Evolutionary conservation across 495 filamentous ascomycete species (phyloP), one percentile per base, ranked within the genome.

Genomic region (Letharia lupina): DNA sequence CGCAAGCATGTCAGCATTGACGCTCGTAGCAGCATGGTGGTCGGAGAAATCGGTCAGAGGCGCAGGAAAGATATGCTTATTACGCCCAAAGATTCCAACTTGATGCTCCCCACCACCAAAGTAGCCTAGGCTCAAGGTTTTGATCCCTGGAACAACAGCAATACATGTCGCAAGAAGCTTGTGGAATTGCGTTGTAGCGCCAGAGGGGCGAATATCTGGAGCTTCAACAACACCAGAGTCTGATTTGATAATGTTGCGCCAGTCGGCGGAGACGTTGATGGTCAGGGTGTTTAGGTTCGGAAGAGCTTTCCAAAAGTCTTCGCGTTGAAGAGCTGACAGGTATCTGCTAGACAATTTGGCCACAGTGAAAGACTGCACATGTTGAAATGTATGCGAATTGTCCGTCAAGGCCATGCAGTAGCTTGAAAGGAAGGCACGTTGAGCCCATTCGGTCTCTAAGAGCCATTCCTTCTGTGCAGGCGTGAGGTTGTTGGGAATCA

Each of bases 391-490:
- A 2, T 39, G 28, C 10, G 73, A 68, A 41, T 83, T 83, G 62
- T 84, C 82, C 7, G 81, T 75, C 28, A 84, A 69, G 6, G 83
- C 75, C 33, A 85, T 74, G 64, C 80, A 75, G 68, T 84, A 86
- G 4, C 82, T 82, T 16, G 79, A 77, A 33, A 87, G 72, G 52
- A 87, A 83, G 7, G 83, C 84, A 33, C 76, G 69, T 65, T 87
- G 83, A 9, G 84, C 83, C 79, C 83, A 83, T 39, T 82, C 77
- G 23, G 80, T 81, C 69, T 86, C 82, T 35, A 82, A 71, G 13
- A 87, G 69, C 81, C 84, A 83, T 69, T 85, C 81, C 47, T 74
- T 78, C 71, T 87, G 84, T 9, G 78, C 71, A n/a, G 74, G 74
- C 4, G 78, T 80, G 6, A 85, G 74, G 40, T 77, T 65, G 54